A percentile compares a stretch with the other conserved stretches of the same genome.
Conservation (phyloP, 2,329 filamentous ascomycete species). For the Fusarium sp. region DNA sequence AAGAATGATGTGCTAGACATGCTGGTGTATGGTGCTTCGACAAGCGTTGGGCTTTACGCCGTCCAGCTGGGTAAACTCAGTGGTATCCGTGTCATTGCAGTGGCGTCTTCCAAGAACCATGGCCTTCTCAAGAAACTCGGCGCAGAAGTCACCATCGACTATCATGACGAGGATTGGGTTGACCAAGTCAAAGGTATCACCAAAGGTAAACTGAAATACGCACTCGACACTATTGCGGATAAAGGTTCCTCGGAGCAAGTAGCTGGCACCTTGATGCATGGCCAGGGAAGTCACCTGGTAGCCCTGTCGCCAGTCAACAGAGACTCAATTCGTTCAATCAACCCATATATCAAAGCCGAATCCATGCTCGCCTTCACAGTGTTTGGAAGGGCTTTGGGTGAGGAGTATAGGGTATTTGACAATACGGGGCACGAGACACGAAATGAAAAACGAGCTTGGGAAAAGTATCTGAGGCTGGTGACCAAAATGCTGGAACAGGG, state of each 20-base stretch:
- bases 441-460: background rate
- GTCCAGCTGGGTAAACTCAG: conserved; percentile 16
- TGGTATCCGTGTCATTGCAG: conserved; percentile 3
- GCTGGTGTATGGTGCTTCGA: conserved; percentile 14
- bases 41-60: conserved; percentile 19
- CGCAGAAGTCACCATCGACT: conserved; percentile 4
- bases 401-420: conserved; percentile 7
- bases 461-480: background rate
- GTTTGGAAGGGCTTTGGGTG: conserved; percentile 4
- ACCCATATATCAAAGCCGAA: background rate
- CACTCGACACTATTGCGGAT: conserved; percentile 11
- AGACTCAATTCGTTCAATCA: background rate
- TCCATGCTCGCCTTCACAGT: conserved; percentile 14
- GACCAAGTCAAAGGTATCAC: background rate
- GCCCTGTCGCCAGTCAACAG: conserved; percentile 8
- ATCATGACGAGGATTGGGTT: conserved; percentile 6
- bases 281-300: background rate
- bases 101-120: conserved; percentile 14
- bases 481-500: background rate
- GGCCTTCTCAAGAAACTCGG: background rate
- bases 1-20: background rate
- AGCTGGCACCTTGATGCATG: rapidly evolving
- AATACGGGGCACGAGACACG: background rate
- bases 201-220: background rate
- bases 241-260: background rate